Conservation (phyloP, 768 basidiomycete genomes). For the Rossbeevera mucosa region DNA sequence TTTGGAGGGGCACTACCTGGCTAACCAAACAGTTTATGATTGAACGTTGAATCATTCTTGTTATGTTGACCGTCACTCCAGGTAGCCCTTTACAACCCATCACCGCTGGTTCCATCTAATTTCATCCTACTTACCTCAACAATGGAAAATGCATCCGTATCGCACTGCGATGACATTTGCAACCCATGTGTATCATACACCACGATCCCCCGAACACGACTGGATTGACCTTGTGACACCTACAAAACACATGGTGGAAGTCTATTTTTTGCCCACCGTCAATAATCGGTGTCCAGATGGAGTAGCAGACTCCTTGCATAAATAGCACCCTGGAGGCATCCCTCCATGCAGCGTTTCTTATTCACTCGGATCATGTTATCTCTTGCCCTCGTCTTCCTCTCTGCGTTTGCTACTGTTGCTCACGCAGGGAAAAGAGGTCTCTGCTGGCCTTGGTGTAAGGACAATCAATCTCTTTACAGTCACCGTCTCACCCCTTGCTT, state of each 20-base stretch:
- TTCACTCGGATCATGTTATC: slow-evolving; percentile 17
- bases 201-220: not conserved
- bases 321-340: slow-evolving; percentile 4
- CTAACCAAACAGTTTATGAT: not conserved
- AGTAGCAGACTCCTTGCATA: slow-evolving; percentile 1
- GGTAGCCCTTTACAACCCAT: not conserved
- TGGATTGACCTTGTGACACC: not conserved
- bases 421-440: slow-evolving; percentile 38
- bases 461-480: not conserved
- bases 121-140: not conserved
- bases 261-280: not conserved
- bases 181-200: not conserved
- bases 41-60: not conserved
- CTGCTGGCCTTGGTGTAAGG: slow-evolving; percentile 34
- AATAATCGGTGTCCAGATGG: not conserved
- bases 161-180: not conserved
- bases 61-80: not conserved
- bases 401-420: slow-evolving; percentile 14
- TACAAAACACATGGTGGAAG: not conserved
- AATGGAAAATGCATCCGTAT: not conserved
- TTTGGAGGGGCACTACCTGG: not conserved
- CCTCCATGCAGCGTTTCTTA: not conserved
- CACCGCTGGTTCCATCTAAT: not conserved
- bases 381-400: slow-evolving; percentile 15
- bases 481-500: not conserved